Conservation (phyloP, 2,329 filamentous ascomycete genomes). For the Clonostachys chloroleuca region DNA sequence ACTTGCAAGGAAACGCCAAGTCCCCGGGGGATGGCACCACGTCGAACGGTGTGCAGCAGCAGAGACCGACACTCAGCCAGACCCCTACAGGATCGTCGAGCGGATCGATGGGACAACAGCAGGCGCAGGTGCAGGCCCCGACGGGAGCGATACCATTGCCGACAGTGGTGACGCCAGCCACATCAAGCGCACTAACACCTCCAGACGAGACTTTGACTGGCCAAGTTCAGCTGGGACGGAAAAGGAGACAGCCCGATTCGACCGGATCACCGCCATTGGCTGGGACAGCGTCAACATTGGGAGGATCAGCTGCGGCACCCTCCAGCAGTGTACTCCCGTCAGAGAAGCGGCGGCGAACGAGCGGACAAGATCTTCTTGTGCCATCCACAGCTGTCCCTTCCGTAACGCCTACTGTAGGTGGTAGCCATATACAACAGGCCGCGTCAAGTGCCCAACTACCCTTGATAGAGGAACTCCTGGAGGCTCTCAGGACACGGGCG, state of each 20-base stretch:
- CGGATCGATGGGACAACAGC: constrained; percentile 11
- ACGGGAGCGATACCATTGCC: constrained; percentile 18
- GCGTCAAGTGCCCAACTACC: neutral
- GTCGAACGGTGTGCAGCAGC: constrained; percentile 15
- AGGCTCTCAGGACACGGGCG: constrained; percentile 31
- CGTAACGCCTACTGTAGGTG: neutral
- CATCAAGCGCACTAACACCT: constrained; percentile 45
- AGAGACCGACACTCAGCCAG: constrained; percentile 17
- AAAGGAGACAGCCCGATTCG: constrained; percentile 20
- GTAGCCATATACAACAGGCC: neutral
- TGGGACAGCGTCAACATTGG: too few species aligned
- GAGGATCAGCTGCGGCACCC: too few species aligned
- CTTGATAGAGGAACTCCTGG: constrained; percentile 30
- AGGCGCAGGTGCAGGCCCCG: constrained; percentile 5
- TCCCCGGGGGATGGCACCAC: constrained; percentile 5
- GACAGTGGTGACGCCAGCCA: constrained; percentile 11
- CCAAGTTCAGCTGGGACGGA: constrained; percentile 11
- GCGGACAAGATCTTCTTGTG: too few species aligned
- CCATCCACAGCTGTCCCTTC: too few species aligned
- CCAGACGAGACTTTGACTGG: constrained; percentile 38
- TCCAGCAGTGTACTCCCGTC: too few species aligned
- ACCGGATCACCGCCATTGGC: too few species aligned
- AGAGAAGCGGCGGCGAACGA: too few species aligned
- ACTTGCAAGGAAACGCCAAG: constrained; percentile 30
- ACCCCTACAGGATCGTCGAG: constrained; percentile 16